Percentiles rank a stretch among this genome's conserved stretches.
These are phyloP conservation scores for Adansonia gregorii DNA, from an alignment of 441 rosid species.

Conservation along the genomic window DNA sequence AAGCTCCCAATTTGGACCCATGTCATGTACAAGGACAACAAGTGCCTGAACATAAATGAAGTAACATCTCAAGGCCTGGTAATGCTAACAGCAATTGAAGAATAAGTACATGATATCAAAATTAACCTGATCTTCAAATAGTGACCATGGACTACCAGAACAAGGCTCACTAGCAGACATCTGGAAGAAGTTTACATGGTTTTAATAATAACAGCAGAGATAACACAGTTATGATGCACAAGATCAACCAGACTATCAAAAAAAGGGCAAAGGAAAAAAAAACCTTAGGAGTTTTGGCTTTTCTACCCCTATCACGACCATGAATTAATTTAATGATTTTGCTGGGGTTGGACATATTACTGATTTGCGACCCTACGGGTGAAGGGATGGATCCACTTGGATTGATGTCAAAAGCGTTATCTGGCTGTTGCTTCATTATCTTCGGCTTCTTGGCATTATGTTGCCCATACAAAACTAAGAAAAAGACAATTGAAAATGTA, in stretches of 20 bases:
- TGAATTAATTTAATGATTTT: slow-evolving; percentile 71
- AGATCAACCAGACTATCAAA: slow-evolving; percentile 23
- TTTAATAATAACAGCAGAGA: slow-evolving; percentile 29
- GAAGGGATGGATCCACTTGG: slow-evolving; percentile 73
- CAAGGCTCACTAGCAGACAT: slow-evolving; percentile 76
- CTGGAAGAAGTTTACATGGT: slow-evolving; percentile 51
- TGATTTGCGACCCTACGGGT: slow-evolving; percentile 91
- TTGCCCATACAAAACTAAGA: slow-evolving; percentile 74
- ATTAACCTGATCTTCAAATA: slow-evolving; percentile 94
- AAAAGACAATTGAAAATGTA: slow-evolving; percentile 30
- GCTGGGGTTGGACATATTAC: slow-evolving; percentile 91
- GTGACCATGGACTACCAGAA: slow-evolving; percentile 90
- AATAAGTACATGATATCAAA: slow-evolving; percentile 22
- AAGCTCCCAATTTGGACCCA: slow-evolving; percentile 99
- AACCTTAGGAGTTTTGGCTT: slow-evolving; percentile 84
- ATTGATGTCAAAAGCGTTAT: slow-evolving; percentile 64
- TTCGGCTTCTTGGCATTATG: slow-evolving; percentile 78
- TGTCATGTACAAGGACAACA: slow-evolving; percentile 97
- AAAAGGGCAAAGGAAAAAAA: slow-evolving; percentile 23
- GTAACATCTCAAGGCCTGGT: slow-evolving; percentile 27
- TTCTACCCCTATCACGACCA: slow-evolving; percentile 77
- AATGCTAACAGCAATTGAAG: slow-evolving; percentile 22
- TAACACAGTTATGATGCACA: slow-evolving; percentile 23
- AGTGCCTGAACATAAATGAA: slow-evolving; percentile 70
- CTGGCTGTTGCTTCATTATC: slow-evolving; percentile 67